phyloP scores from a whole-genome alignment of 345 rosid genomes.

The Populus euphratica region DNA sequence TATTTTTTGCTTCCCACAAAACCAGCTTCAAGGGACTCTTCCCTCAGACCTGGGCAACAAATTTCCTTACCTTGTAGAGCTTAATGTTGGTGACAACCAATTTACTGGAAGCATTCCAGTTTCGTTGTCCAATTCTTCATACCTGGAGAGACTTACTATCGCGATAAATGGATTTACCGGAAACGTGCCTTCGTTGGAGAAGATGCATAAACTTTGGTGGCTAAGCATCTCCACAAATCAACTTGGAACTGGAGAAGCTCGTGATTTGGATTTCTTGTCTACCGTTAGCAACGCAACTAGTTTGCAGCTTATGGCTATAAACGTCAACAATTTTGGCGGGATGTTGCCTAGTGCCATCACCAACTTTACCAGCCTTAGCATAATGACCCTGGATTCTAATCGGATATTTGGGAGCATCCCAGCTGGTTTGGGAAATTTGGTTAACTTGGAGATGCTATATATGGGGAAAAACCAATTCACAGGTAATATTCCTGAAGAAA shows the following conservation, averaged over 20 bases:
- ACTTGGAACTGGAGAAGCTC: conserved; percentile 10
- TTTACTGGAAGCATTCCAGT: conserved; percentile 14
- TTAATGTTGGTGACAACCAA: conserved; percentile 8
- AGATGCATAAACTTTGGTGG: conserved; percentile 8
- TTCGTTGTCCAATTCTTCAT: conserved; percentile 10
- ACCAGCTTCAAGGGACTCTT: conserved; percentile 1
- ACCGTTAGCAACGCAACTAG: conserved; percentile 3
- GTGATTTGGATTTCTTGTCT: conserved; percentile 9
- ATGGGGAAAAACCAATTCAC: not conserved
- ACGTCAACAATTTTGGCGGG: conserved; percentile 8
- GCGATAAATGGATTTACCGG: not conserved
- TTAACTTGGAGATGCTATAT: not conserved
- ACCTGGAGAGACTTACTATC: conserved; percentile 8
- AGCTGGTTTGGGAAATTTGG: not conserved
- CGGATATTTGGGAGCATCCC: conserved; percentile 10
- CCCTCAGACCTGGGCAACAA: conserved; percentile 2
- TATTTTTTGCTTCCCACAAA: not conserved
- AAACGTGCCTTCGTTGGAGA: conserved; percentile 10
- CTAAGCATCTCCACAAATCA: conserved; percentile 9
- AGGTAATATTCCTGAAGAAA: conserved; percentile 11
- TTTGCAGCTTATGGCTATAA: not conserved
- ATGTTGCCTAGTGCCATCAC: conserved; percentile 3
- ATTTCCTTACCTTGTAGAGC: not conserved
- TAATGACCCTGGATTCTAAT: not conserved
- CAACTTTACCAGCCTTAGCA: conserved; percentile 4